Conservation (phyloP, 495 filamentous ascomycete genomes). For the Penicillium dipodomyicola region DNA sequence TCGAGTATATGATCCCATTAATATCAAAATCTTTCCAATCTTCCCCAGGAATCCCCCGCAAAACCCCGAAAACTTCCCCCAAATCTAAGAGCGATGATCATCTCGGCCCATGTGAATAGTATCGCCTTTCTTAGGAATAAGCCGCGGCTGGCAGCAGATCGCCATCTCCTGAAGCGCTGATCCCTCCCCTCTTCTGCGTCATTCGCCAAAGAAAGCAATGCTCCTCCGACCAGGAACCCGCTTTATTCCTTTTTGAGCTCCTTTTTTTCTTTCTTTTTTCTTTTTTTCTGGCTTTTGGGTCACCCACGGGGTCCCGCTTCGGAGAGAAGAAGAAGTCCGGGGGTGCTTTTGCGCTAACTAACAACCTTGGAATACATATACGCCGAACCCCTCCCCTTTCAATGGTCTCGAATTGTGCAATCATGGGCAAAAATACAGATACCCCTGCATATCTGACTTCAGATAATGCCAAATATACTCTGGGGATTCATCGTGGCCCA, state of each 20-base stretch:
- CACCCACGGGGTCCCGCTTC: conserved; percentile 1
- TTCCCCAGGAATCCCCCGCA: conserved; percentile 10
- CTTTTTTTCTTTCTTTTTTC: not conserved
- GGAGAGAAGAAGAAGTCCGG: conserved; percentile 12
- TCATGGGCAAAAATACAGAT: conserved; percentile 27
- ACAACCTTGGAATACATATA: conserved; percentile 10
- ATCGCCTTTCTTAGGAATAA: conserved; percentile 3
- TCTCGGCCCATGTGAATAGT: conserved; percentile 15
- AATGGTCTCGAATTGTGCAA: conserved; percentile 7
- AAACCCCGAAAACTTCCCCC: not conserved
- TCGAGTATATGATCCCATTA: not conserved
- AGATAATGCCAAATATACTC: conserved; percentile 34
- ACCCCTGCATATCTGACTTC: conserved; percentile 30
- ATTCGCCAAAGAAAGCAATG: conserved; percentile 17
- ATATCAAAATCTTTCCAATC: not conserved
- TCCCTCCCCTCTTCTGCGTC: conserved; percentile 14
- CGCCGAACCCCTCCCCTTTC: not conserved
- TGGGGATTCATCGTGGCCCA: conserved; percentile 40
- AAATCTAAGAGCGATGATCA: conserved; percentile 1
- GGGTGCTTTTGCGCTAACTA: not conserved
- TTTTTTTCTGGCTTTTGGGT: not conserved
- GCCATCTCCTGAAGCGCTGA: conserved; percentile 23
- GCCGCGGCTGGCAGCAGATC: conserved; percentile 31
- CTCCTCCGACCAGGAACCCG: conserved; percentile 20
- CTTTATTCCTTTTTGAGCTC: conserved; percentile 8